Evolutionary conservation across 768 basidiomycete species (phyloP).

Genomic region (Mycena sanguinolenta): DNA sequence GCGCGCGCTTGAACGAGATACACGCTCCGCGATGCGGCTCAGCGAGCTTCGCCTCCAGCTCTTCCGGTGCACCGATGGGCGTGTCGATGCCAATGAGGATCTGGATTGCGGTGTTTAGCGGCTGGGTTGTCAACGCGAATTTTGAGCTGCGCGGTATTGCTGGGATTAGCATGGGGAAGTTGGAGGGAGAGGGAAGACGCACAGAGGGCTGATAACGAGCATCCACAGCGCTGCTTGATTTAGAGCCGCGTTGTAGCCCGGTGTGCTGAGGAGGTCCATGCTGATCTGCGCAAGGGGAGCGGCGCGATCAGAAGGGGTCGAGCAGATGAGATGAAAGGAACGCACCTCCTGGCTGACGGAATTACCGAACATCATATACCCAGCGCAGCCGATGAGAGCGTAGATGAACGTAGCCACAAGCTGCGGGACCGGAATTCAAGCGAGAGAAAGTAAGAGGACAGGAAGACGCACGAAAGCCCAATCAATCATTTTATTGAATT

Average conservation of each 20-base stretch:
- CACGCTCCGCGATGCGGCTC: conserved; percentile 34
- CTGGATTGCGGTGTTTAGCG: conserved; percentile 90
- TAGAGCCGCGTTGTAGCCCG: conserved; percentile 79
- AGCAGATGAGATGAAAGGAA: background rate
- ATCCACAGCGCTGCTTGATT: conserved; percentile 88
- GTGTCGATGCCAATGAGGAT: conserved; percentile 78
- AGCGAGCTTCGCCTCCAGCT: conserved; percentile 52
- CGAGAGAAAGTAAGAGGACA: background rate
- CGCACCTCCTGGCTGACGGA: conserved; percentile 85
- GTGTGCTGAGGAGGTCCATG: conserved; percentile 79
- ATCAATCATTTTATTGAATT: conserved; percentile 88
- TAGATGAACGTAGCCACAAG: conserved; percentile 74
- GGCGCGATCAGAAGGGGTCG: conserved; percentile 1
- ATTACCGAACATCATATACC: conserved; percentile 93
- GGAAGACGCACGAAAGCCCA: conserved; percentile 82
- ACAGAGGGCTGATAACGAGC: conserved; percentile 86
- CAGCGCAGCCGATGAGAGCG: conserved; percentile 79
- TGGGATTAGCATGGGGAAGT: background rate
- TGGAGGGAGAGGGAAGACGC: conserved; percentile 44
- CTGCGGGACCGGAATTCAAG: conserved; percentile 48
- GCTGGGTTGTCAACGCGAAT: conserved; percentile 87
- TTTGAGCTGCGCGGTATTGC: conserved; percentile 79
- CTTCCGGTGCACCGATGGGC: conserved; percentile 53
- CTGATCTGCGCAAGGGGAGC: conserved; percentile 72
- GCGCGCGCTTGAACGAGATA: conserved; percentile 52